Evolutionary conservation across 2,329 filamentous ascomycete species (phyloP).

Genomic region (Fusarium brachygibbosum): DNA sequence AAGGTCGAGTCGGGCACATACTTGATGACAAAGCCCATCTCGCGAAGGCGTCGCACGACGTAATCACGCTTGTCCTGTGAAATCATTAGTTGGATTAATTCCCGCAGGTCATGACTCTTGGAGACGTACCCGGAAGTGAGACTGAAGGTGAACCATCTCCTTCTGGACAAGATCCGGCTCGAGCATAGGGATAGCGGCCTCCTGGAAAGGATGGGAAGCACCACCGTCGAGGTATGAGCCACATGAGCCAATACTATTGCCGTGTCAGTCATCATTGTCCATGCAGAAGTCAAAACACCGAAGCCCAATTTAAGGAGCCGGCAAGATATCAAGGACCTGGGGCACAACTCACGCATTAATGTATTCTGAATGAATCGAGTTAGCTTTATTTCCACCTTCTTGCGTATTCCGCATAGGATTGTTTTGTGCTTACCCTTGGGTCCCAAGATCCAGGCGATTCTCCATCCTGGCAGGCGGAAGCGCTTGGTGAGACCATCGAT

Average conservation of each 20-base stretch:
- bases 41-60: slow-evolving; percentile 80
- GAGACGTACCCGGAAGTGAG: slow-evolving; percentile 78
- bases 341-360: slow-evolving; percentile 76
- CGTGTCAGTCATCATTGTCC: slow-evolving; percentile 29
- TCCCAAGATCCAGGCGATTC: slow-evolving; percentile 95
- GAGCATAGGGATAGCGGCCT: slow-evolving; percentile 94
- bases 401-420: not conserved
- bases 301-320: too few species aligned
- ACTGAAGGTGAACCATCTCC: slow-evolving; percentile 92
- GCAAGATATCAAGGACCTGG: not conserved
- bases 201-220: slow-evolving; percentile 94
- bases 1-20: slow-evolving; percentile 92
- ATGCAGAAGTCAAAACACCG: not conserved
- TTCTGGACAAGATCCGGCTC: slow-evolving; percentile 82
- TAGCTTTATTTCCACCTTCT: slow-evolving; percentile 18
- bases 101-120: not conserved
- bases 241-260: slow-evolving; percentile 79
- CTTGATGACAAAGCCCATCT: slow-evolving; percentile 89
- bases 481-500: slow-evolving; percentile 97
- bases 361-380: slow-evolving; percentile 71
- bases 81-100: slow-evolving; percentile 44
- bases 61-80: slow-evolving; percentile 88
- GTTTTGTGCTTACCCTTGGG: slow-evolving; percentile 72
- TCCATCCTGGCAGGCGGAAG: slow-evolving; percentile 95
- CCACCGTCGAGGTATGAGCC: slow-evolving; percentile 96